These are phyloP conservation scores for Phaeosphaeria sp. DNA, from an alignment of 2,329 filamentous ascomycete species.

Conservation along the genomic window DNA sequence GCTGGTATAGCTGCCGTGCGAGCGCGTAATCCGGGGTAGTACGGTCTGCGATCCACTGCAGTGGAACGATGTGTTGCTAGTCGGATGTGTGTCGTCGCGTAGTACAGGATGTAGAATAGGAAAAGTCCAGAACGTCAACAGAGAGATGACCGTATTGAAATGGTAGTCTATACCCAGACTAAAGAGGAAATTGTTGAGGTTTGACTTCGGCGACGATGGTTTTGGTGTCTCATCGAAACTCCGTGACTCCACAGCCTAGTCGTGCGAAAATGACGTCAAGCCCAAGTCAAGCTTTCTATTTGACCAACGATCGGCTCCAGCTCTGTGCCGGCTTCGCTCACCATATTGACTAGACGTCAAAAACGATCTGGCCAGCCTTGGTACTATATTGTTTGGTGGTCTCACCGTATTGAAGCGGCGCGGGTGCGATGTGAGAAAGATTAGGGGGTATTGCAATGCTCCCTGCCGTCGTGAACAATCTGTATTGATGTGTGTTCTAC, in stretches of 20 bases:
- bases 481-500: too few species aligned
- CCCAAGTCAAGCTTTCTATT: slow-evolving; percentile 11
- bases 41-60: background rate
- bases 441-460: too few species aligned
- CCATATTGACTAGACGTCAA: slow-evolving; percentile 12
- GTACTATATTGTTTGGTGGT: background rate
- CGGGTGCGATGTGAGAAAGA: background rate
- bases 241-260: slow-evolving; percentile 6
- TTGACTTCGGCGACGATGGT: background rate
- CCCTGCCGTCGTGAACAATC: too few species aligned
- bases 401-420: background rate
- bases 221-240: slow-evolving; percentile 15
- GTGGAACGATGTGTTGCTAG: background rate
- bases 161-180: background rate
- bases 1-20: background rate
- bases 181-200: background rate
- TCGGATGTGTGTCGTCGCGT: background rate
- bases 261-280: slow-evolving; percentile 27
- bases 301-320: slow-evolving; percentile 22
- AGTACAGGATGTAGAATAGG: background rate
- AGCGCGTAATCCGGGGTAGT: background rate
- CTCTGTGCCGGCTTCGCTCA: slow-evolving; percentile 10
- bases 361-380: slow-evolving; percentile 6
- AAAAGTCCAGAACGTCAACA: background rate
- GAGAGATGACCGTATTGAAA: background rate